Percentiles rank a stretch among this genome's conserved stretches.
Conservation (phyloP, 257 asterid species). For the Lavandula angustifolia region DNA sequence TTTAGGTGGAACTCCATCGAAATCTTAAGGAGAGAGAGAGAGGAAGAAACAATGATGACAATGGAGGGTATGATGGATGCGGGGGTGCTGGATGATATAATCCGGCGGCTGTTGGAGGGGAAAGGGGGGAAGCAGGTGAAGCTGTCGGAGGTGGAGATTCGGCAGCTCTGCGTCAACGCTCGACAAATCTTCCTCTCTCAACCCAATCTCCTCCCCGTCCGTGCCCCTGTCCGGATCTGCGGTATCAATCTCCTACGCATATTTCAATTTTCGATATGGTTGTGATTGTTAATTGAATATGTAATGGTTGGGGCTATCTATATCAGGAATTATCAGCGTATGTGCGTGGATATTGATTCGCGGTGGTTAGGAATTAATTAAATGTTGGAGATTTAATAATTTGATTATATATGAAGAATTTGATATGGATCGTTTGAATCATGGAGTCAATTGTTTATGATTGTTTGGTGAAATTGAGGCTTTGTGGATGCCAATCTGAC, state of each 20-base stretch:
- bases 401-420: constrained; percentile 19
- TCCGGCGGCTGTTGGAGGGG: constrained; percentile 74
- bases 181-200: constrained; percentile 78
- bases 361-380: neutral
- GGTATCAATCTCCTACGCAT: constrained; percentile 40
- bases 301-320: constrained; percentile 3
- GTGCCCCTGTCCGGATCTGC: constrained; percentile 82
- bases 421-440: neutral
- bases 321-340: constrained; percentile 8
- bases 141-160: constrained; percentile 95
- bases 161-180: constrained; percentile 86
- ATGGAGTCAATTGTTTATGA: neutral
- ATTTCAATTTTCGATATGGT: neutral
- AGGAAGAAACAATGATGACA: constrained; percentile 55
- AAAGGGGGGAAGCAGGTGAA: constrained; percentile 89
- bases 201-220: constrained; percentile 67
- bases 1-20: constrained; percentile 19
- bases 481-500: constrained; percentile 5
- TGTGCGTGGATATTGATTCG: neutral
- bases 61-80: constrained; percentile 83
- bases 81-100: constrained; percentile 79
- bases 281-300: neutral
- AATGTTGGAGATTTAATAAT: neutral
- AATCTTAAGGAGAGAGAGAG: neutral
- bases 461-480: constrained; percentile 18